Base-by-base conservation (phyloP, 306 rosid genomes). In the Pyrus pyrifolia region DNA sequence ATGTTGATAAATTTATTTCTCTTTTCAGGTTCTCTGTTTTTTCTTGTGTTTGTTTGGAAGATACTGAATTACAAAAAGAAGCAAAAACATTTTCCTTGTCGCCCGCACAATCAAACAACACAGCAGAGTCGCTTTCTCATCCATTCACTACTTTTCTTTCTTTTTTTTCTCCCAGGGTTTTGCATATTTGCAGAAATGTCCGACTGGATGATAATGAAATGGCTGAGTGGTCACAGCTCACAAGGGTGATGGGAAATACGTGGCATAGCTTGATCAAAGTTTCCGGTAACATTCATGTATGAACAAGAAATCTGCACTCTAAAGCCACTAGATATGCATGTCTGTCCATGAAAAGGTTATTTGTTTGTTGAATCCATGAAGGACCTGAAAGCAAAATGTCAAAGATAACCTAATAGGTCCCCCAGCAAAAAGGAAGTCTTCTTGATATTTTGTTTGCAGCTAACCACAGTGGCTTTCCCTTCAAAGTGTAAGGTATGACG, bases 91-190 rank as follows among this genome's bases (percentile, higher is more conserved):
- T 71, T 70, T 49, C 76, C 76, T 61, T 42, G 64, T 76, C 59
- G 62, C 71, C 78, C 33, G 80, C 78, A 55, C 63, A 78, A 76
- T 44, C 75, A 72, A 76, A 72, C 86, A 75, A 25, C 75, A 59
- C 8, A 22, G 76, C 70, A 35, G 27, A 57, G 81, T 80, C 84
- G 23, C 84, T 83, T 83, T 80, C 81, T 73, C 60, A 19, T 72
- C 79, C 68, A 25, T 25, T 14, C 1, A 4, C 35, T 55, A 35
- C 40, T 35, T 35, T 35, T 25, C 12, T 30, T 29, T 17, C 4
- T 31, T 65, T 52, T 8, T 8, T 44, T 35, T 35, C 13, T 59
- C 5, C 31, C 51, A 13, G 17, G 63, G 62, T 31, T 31, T 30
- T 18, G 23, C 44, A 18, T 38, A 22, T 31, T 64, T 64, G 19